Conservation (phyloP, 1,139 yeast species). For the Yamadazyma taylorii region DNA sequence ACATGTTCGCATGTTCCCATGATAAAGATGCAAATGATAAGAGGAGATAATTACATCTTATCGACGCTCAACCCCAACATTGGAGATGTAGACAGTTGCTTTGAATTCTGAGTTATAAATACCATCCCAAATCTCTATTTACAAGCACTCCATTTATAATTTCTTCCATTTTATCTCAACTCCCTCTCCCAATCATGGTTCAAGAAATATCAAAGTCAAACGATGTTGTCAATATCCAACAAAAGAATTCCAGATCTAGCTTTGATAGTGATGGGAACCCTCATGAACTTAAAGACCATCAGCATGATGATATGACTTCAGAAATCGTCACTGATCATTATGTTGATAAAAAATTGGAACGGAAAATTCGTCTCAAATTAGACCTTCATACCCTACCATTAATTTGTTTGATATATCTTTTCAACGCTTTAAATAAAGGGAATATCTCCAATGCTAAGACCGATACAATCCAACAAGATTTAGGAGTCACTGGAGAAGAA, state of each 20-base stretch:
- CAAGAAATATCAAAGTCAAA: neutral
- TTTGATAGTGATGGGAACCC: slow-evolving; percentile 13
- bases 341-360: slow-evolving; percentile 21
- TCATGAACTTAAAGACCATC: slow-evolving; percentile 19
- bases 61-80: too few relatives aligned
- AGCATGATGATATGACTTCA: slow-evolving; percentile 10
- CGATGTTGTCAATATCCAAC: slow-evolving; percentile 12
- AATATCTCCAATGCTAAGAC: slow-evolving; percentile 31
- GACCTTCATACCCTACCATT: slow-evolving; percentile 34
- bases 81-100: too few relatives aligned
- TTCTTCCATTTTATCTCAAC: too few relatives aligned
- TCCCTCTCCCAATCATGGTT: neutral
- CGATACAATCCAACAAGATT: slow-evolving; percentile 26
- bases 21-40: too few relatives aligned
- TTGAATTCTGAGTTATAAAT: too few relatives aligned
- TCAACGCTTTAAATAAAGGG: slow-evolving; percentile 30
- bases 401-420: slow-evolving; percentile 27
- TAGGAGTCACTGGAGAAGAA: slow-evolving; percentile 27
- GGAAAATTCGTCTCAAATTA: slow-evolving; percentile 30
- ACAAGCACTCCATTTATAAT: too few relatives aligned
- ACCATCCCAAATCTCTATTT: neutral
- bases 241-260: slow-evolving; percentile 16
- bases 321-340: slow-evolving; percentile 11
- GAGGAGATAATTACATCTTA: too few relatives aligned
- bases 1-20: too few relatives aligned